Percentiles rank a stretch among this genome's conserved stretches.
Evolutionary conservation across 352 stramenopile species (phyloP).

Genomic region (Aphanomyces invadans): DNA sequence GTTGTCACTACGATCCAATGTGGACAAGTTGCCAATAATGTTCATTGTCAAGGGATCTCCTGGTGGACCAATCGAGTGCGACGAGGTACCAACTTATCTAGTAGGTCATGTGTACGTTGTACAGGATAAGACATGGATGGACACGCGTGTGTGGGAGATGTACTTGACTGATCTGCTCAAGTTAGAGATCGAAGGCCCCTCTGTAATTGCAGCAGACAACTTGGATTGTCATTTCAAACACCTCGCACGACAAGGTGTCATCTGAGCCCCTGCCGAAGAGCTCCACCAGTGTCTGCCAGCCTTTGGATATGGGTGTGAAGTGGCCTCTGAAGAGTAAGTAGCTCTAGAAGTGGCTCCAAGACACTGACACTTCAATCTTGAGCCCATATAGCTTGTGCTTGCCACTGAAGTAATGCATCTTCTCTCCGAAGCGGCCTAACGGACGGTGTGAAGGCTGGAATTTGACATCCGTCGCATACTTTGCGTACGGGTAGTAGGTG

Average conservation of each 20-base stretch:
- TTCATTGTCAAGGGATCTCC: constrained; percentile 1
- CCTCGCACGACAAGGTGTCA: too few relatives aligned
- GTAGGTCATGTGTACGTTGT: constrained; percentile 1
- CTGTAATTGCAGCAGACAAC: not conserved
- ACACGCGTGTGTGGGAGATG: not conserved
- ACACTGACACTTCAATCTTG: constrained; percentile 25
- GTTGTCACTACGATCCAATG: not conserved
- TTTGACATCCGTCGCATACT: constrained; percentile 18
- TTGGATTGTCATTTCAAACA: not conserved
- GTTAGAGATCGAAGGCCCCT: not conserved
- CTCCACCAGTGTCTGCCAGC: too few relatives aligned
- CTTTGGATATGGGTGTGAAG: too few relatives aligned
- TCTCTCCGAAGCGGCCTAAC: not conserved
- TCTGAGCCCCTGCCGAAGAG: too few relatives aligned
- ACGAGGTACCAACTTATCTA: not conserved
- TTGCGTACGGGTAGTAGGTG: not conserved
- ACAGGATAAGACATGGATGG: constrained; percentile 12
- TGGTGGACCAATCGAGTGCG: not conserved
- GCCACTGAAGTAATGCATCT: constrained; percentile 12
- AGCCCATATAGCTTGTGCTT: constrained; percentile 29
- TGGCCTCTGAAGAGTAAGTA: too few relatives aligned
- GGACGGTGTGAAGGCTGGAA: constrained; percentile 14
- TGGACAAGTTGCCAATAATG: too few relatives aligned
- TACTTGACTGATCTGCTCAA: not conserved
- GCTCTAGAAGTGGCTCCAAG: too few relatives aligned